Percentiles rank a stretch among this genome's conserved stretches.
phyloP scores from a whole-genome alignment of 805 yeast genomes.

The Pichia kluyveri region DNA sequence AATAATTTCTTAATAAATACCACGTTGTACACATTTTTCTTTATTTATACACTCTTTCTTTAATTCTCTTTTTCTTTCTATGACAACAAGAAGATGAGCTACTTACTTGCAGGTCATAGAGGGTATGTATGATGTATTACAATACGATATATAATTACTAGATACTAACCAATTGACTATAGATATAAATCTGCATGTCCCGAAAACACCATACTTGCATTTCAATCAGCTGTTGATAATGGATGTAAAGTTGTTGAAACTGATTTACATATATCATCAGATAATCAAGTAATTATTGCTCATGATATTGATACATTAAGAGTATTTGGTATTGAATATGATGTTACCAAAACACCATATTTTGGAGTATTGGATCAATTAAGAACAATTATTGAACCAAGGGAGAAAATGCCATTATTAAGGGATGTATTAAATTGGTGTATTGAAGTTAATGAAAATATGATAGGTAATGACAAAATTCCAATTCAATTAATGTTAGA shows the following conservation, averaged over 20 bases:
- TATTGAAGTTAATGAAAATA: conserved; percentile 26
- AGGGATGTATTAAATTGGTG: conserved; percentile 26
- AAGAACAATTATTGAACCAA: conserved; percentile 24
- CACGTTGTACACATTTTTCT: too few species aligned
- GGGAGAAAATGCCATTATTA: conserved; percentile 25
- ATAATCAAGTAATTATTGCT: conserved; percentile 24
- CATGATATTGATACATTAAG: conserved; percentile 28
- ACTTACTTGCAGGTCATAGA: conserved; percentile 21
- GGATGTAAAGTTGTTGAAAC: conserved; percentile 29
- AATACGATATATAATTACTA: too few species aligned
- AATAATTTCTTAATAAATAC: too few species aligned
- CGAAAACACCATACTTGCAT: conserved; percentile 29
- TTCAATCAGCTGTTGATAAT: conserved; percentile 25
- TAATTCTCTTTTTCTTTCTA: too few species aligned
- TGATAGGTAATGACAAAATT: conserved; percentile 28
- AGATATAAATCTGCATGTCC: conserved; percentile 23
- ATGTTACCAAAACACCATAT: conserved; percentile 21
- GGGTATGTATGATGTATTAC: conserved; percentile 22
- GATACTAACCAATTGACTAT: neutral
- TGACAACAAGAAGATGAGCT: neutral
- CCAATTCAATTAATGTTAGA: conserved; percentile 33
- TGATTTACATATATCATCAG: conserved; percentile 29
- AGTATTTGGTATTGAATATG: conserved; percentile 23
- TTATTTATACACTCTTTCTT: too few species aligned
- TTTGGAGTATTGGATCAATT: conserved; percentile 21